Evolutionary conservation across 2,329 filamentous ascomycete genomes (phyloP).

Genomic region (Phialocephala subalpina): DNA sequence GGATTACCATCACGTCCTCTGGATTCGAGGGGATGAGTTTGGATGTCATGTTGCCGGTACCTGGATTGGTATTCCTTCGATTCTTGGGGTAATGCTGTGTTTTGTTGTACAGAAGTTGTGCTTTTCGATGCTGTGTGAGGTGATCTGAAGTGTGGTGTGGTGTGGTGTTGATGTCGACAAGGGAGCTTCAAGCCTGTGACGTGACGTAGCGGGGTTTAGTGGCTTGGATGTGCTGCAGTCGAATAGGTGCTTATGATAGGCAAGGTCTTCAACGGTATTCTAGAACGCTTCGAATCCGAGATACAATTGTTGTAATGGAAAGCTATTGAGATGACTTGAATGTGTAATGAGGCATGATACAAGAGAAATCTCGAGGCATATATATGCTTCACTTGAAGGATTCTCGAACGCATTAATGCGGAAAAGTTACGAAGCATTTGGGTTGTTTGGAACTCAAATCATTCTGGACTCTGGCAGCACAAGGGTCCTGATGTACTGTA

Average conservation of each 20-base stretch:
- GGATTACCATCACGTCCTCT: slow-evolving; percentile 87
- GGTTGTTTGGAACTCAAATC: slow-evolving; percentile 4
- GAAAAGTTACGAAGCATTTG: background rate
- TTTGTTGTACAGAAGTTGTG: background rate
- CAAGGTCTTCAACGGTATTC: background rate
- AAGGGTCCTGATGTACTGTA: background rate
- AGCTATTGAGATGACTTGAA: background rate
- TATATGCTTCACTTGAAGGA: background rate
- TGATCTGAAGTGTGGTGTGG: background rate
- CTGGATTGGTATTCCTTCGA: background rate
- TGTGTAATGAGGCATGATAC: background rate
- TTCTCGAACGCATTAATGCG: background rate
- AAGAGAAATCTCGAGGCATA: background rate
- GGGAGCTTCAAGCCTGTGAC: slow-evolving; percentile 14
- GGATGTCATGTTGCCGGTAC: slow-evolving; percentile 57
- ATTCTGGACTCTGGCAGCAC: slow-evolving; percentile 3
- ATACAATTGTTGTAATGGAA: background rate
- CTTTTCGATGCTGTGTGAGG: background rate
- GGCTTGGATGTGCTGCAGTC: background rate
- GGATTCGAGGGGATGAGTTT: slow-evolving; percentile 76
- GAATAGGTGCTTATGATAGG: slow-evolving; percentile 4
- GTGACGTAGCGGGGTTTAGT: slow-evolving; percentile 5
- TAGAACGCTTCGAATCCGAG: background rate
- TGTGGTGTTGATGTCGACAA: background rate
- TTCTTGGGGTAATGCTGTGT: background rate